A percentile compares a stretch with the other conserved stretches of the same genome.
phyloP scores from a whole-genome alignment of 2,329 filamentous ascomycete species.

The Nannizziopsis barbatae region DNA sequence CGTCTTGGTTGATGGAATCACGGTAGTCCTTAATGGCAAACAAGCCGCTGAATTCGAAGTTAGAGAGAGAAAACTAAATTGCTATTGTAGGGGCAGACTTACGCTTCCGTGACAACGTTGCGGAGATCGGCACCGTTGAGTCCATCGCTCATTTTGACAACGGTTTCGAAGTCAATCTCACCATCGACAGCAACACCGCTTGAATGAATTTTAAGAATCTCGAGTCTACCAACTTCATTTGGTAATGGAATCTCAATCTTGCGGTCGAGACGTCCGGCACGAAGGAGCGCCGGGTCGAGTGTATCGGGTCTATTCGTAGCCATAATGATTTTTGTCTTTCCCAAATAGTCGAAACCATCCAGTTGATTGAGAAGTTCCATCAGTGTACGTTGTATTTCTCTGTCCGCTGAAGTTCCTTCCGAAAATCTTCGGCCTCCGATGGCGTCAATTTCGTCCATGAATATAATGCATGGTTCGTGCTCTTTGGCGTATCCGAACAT shows the following conservation, averaged over 20 bases:
- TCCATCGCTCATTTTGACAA: constrained; percentile 99
- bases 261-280: constrained; percentile 83
- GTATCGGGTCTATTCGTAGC: constrained; percentile 96
- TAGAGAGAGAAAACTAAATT: constrained; percentile 13
- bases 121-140: constrained; percentile 94
- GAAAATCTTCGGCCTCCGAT: constrained; percentile 95
- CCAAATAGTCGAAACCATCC: constrained; percentile 97
- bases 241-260: constrained; percentile 97
- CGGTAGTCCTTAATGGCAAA: constrained; percentile 98
- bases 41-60: constrained; percentile 53
- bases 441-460: constrained; percentile 99
- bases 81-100: constrained; percentile 38
- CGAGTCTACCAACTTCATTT: constrained; percentile 89
- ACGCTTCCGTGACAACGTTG: constrained; percentile 98
- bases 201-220: constrained; percentile 97
- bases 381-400: constrained; percentile 93
- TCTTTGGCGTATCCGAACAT: constrained; percentile 99
- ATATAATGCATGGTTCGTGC: constrained; percentile 98
- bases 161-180: constrained; percentile 96
- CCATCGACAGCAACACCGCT: constrained; percentile 77
- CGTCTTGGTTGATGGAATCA: constrained; percentile 92
- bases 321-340: constrained; percentile 99
- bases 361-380: constrained; percentile 99
- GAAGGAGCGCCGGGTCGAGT: constrained; percentile 76
- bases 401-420: constrained; percentile 91